Conservation (phyloP, 139 green algal genomes). For the Closterium sp. region DNA sequence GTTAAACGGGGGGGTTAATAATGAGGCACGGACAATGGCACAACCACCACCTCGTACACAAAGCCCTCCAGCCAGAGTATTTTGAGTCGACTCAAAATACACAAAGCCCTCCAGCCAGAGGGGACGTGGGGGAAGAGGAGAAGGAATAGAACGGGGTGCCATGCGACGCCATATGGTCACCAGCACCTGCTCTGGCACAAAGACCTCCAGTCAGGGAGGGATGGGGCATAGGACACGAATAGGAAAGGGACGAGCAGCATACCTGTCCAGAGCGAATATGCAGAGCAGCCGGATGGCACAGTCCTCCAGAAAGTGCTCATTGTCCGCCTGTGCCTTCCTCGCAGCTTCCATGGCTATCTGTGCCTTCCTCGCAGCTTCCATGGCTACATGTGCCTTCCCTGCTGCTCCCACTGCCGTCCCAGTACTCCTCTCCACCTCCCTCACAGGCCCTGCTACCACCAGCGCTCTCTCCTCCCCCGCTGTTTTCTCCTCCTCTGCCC, state of each 20-base stretch:
- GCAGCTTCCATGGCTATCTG: constrained; percentile 29
- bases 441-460: background rate
- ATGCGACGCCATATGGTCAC: background rate
- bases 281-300: constrained; percentile 78
- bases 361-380: background rate
- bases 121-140: background rate
- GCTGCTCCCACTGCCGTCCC: background rate
- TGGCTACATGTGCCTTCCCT: background rate
- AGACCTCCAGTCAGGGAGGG: background rate
- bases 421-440: background rate
- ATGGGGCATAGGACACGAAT: background rate
- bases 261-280: constrained; percentile 88
- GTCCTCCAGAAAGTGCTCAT: constrained; percentile 80
- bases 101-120: constrained; percentile 81
- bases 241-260: too few species aligned
- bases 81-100: too few species aligned
- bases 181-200: background rate
- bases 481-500: background rate
- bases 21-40: too few species aligned
- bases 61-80: constrained; percentile 82
- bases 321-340: constrained; percentile 54
- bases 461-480: background rate
- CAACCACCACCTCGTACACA: constrained; percentile 85
- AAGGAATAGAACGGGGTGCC: too few species aligned
- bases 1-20: too few species aligned